Evolutionary conservation across 2,329 filamentous ascomycete species (phyloP).

Genomic region (Sarocladiaceae sp.): DNA sequence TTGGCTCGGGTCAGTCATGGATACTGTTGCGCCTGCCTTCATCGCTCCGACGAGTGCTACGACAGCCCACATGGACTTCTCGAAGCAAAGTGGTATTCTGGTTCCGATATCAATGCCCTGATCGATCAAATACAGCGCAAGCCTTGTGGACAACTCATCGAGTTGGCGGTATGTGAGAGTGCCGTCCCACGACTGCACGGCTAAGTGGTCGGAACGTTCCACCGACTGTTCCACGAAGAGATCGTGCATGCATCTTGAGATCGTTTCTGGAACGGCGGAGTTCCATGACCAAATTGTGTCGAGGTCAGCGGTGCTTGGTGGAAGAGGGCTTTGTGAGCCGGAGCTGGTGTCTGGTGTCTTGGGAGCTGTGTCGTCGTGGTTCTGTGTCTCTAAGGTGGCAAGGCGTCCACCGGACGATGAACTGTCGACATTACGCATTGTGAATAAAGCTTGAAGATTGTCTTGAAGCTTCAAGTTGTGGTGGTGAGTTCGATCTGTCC

Average conservation of each 20-base stretch:
- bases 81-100: conserved; percentile 45
- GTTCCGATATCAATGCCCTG: conserved; percentile 33
- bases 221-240: conserved; percentile 35
- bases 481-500: no score
- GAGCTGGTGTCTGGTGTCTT: neutral
- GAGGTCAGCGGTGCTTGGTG: conserved; percentile 25
- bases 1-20: conserved; percentile 42
- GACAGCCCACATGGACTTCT: conserved; percentile 43
- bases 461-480: no score
- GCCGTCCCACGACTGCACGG: conserved; percentile 48
- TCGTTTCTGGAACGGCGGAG: conserved; percentile 31
- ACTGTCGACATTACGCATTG: conserved; percentile 20
- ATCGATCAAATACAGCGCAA: conserved; percentile 34
- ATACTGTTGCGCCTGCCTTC: conserved; percentile 45
- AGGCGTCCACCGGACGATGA: conserved; percentile 2
- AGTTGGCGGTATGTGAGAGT: conserved; percentile 41
- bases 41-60: conserved; percentile 42
- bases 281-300: conserved; percentile 45
- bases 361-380: neutral
- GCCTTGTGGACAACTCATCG: conserved; percentile 34
- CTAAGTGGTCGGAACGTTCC: conserved; percentile 31
- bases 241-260: conserved; percentile 42
- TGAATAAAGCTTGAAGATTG: neutral
- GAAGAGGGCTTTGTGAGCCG: neutral
- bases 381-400: conserved; percentile 3